Percentiles rank a stretch among this genome's conserved stretches.
Evolutionary conservation across 1,284 basidiomycete genomes (phyloP).

Genomic region (Xerocomus nothofagi): DNA sequence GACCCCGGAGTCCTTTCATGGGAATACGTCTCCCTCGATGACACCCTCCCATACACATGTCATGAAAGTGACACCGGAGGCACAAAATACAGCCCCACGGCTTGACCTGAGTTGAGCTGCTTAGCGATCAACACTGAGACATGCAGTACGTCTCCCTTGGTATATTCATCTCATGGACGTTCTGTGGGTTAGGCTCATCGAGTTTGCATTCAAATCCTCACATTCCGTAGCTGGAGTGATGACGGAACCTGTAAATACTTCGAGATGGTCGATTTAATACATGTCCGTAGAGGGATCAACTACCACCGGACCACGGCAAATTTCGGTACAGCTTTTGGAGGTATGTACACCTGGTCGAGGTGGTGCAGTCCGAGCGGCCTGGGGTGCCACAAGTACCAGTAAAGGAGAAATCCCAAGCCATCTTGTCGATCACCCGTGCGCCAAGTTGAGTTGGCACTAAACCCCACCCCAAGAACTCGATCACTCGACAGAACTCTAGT

Average conservation of each 20-base stretch:
- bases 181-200: background rate
- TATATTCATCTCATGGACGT: background rate
- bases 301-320: background rate
- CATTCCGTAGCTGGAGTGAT: background rate
- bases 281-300: background rate
- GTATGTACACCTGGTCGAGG: background rate
- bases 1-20: conserved; percentile 61
- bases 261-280: conserved; percentile 1
- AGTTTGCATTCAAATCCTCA: background rate
- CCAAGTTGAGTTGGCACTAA: background rate
- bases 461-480: background rate
- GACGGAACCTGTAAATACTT: conserved; percentile 12
- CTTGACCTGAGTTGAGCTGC: conserved; percentile 32
- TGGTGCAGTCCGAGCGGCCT: background rate
- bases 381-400: too few relatives aligned
- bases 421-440: background rate
- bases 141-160: background rate
- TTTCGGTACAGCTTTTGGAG: background rate
- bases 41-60: conserved; percentile 26
- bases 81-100: conserved; percentile 17
- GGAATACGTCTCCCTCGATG: conserved; percentile 50
- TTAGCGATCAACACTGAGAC: background rate
- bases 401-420: background rate
- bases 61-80: conserved; percentile 16
- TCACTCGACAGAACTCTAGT: background rate